Conservation (phyloP, 176 grass and related monocot genomes). For the Typha latifolia region DNA sequence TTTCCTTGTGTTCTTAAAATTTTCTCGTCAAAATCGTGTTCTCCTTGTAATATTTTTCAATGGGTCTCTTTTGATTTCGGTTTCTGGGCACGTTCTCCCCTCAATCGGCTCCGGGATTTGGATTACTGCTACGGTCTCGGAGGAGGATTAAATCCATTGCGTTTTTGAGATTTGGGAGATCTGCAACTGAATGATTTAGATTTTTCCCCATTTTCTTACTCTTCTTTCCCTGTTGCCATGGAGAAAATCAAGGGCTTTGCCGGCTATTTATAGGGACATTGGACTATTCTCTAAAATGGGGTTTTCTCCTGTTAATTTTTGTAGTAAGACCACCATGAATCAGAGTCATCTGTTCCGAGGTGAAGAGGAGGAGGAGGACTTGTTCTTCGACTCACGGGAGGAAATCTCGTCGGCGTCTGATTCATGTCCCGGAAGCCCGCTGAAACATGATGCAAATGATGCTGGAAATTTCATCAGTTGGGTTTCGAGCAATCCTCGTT, state of each 20-base stretch:
- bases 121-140: too few species aligned
- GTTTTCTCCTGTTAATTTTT: neutral
- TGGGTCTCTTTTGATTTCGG: neutral
- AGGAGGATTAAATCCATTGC: too few species aligned
- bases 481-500: neutral
- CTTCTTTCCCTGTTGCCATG: neutral
- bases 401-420: slow-evolving; percentile 20
- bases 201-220: neutral
- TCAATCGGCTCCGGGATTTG: too few species aligned
- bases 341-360: slow-evolving; percentile 5
- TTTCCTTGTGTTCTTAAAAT: too few species aligned
- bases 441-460: neutral
- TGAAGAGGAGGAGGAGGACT: slow-evolving; percentile 16
- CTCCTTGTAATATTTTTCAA: neutral
- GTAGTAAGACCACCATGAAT: slow-evolving; percentile 15
- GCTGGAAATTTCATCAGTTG: slow-evolving; percentile 15
- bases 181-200: too few species aligned
- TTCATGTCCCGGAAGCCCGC: slow-evolving; percentile 18
- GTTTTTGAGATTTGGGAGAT: neutral
- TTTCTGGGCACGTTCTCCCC: too few species aligned
- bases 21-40: neutral
- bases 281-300: neutral
- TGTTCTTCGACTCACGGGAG: slow-evolving; percentile 25
- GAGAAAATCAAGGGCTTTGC: neutral
- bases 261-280: neutral